phyloP scores from a whole-genome alignment of 768 basidiomycete genomes.

The Russula compacta region DNA sequence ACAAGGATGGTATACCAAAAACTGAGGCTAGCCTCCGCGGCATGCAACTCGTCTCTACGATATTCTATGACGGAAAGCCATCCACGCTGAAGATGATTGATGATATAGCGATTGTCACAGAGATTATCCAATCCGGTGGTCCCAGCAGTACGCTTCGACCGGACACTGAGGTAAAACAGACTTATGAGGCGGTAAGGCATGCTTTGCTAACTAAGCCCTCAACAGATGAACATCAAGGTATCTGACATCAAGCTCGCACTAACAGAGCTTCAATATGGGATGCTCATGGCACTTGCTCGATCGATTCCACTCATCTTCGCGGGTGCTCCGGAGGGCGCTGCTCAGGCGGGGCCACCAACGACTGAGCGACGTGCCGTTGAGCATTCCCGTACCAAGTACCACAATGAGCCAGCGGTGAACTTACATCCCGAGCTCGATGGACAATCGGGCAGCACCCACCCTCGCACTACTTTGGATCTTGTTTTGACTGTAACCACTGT shows the following conservation, averaged over 20 bases:
- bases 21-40: slow-evolving; percentile 72
- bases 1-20: slow-evolving; percentile 45
- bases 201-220: neutral
- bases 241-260: slow-evolving; percentile 80
- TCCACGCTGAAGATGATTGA: slow-evolving; percentile 81
- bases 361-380: slow-evolving; percentile 11
- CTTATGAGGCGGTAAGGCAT: neutral
- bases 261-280: slow-evolving; percentile 74
- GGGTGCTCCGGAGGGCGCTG: slow-evolving; percentile 35
- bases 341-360: slow-evolving; percentile 25
- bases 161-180: slow-evolving; percentile 56
- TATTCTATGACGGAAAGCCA: slow-evolving; percentile 39
- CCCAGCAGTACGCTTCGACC: slow-evolving; percentile 48
- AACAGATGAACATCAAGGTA: slow-evolving; percentile 58
- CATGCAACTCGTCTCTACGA: slow-evolving; percentile 69
- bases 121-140: slow-evolving; percentile 52
- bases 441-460: slow-evolving; percentile 23
- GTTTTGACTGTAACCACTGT: slow-evolving; percentile 61
- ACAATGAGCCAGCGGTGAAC: slow-evolving; percentile 22
- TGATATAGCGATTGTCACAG: slow-evolving; percentile 68
- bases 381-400: slow-evolving; percentile 17
- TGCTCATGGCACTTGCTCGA: slow-evolving; percentile 55
- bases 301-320: slow-evolving; percentile 63
- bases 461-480: slow-evolving; percentile 65
- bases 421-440: slow-evolving; percentile 54